These are phyloP conservation scores for Amphichorda felina DNA, from an alignment of 2,329 filamentous ascomycete genomes.

Conservation along the genomic window DNA sequence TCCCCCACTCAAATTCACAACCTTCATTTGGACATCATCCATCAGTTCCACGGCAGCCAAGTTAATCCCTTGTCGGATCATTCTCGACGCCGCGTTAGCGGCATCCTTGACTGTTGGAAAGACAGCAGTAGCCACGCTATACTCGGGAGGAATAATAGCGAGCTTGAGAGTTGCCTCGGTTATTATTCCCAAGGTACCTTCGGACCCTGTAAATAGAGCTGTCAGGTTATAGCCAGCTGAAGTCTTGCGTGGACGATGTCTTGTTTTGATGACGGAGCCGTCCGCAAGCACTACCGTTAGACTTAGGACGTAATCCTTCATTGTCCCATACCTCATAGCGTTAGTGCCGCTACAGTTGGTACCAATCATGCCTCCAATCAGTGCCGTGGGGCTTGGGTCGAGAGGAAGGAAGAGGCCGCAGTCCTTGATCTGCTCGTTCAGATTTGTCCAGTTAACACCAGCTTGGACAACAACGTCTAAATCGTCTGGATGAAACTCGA, in stretches of 20 bases:
- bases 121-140: slow-evolving; percentile 51
- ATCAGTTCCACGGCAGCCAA: slow-evolving; percentile 55
- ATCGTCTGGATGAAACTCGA: slow-evolving; percentile 54
- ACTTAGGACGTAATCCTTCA: slow-evolving; percentile 66
- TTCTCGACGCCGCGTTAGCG: slow-evolving; percentile 47
- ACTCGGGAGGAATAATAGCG: slow-evolving; percentile 49
- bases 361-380: slow-evolving; percentile 49
- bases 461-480: slow-evolving; percentile 64
- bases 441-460: slow-evolving; percentile 52
- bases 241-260: slow-evolving; percentile 53
- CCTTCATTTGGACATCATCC: slow-evolving; percentile 54
- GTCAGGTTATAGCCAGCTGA: slow-evolving; percentile 64
- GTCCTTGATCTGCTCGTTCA: slow-evolving; percentile 52
- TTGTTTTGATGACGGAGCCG: slow-evolving; percentile 55
- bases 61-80: slow-evolving; percentile 53
- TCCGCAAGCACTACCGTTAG: slow-evolving; percentile 61
- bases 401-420: slow-evolving; percentile 57
- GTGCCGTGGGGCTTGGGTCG: slow-evolving; percentile 52
- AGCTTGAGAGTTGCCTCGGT: slow-evolving; percentile 61
- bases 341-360: slow-evolving; percentile 56
- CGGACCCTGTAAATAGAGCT: slow-evolving; percentile 55
- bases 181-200: slow-evolving; percentile 60
- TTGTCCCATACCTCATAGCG: slow-evolving; percentile 55
- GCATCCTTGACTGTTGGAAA: slow-evolving; percentile 51
- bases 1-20: slow-evolving; percentile 52